Evolutionary conservation across 257 asterid species (phyloP).

Genomic region (Jaltomata sinuosa): DNA sequence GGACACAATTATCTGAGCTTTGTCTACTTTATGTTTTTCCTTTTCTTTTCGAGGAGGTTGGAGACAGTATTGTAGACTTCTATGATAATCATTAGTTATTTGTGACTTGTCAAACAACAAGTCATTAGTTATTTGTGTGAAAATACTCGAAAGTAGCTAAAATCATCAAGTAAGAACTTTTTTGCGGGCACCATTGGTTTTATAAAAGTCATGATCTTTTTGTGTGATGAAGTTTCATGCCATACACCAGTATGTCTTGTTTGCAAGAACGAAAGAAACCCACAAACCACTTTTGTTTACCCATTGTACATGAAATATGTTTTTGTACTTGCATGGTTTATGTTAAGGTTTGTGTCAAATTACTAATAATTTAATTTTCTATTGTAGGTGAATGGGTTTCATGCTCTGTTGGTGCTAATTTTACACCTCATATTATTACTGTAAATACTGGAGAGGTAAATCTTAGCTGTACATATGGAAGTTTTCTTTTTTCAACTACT

Average conservation of each 20-base stretch:
- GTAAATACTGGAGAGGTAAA: constrained; percentile 90
- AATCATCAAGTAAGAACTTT: too few species aligned
- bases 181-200: neutral
- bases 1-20: neutral
- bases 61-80: neutral
- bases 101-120: neutral
- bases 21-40: neutral
- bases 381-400: constrained; percentile 80
- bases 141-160: neutral
- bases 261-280: neutral
- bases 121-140: neutral
- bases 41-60: neutral
- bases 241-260: neutral
- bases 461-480: neutral
- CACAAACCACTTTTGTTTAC: neutral
- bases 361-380: constrained; percentile 3
- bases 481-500: neutral
- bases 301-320: neutral
- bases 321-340: neutral
- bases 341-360: neutral
- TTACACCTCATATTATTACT: constrained; percentile 72
- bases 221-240: neutral
- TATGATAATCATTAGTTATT: neutral
- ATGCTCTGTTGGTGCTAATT: constrained; percentile 71
- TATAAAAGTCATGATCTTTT: neutral